Evolutionary conservation across 306 rosid species (phyloP), one percentile per base, ranked within the genome.

Genomic region (Acacia crassicarpa): DNA sequence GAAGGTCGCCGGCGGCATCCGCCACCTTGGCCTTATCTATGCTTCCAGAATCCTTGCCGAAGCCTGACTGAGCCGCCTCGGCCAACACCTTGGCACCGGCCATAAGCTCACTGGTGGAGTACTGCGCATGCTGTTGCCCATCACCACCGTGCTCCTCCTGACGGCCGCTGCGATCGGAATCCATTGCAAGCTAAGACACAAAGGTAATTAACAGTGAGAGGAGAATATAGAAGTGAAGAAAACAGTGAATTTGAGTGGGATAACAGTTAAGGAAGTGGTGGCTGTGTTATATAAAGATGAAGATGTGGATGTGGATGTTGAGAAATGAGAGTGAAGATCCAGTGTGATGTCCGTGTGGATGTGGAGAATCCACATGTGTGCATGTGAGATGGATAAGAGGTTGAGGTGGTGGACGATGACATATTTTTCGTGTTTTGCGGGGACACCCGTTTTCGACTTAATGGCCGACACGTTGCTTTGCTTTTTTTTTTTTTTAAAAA

Each of bases 11-110:
- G 0, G 92, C 89, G 2, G 97, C 92, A 0, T 59, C 88, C 0
- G 92, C 91, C 1, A 80, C 78, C 74, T 90, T 84, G n/a, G 46
- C 75, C 56, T 87, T 91, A 79, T 88, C 96, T 6, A 87, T 41
- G 20, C 82, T 74, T 14, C 71, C 91, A 2, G 83, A 6, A 13
- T 84, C 83, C 5, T 80, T 65, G 62, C 46, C 16, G 1, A 71
- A 14, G 22, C 56, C 5, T 10, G 84, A 15, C 27, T 80, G 87
- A 2, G 88, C 91, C 8, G 91, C 97, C 11, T 56, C 85, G 0
- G 90, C 83, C 72, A 92, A 79, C 43, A 82, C 13, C 85, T 90
- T 92, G 1, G 91, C 94, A 51, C 88, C 82, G 2, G 85, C 68
- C 5, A 89, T 13, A 27, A 91, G 77, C 79, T 91, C 91, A 4